These are phyloP conservation scores for Curvularia spicifera DNA, from an alignment of 2,329 filamentous ascomycete species.

Conservation along the genomic window DNA sequence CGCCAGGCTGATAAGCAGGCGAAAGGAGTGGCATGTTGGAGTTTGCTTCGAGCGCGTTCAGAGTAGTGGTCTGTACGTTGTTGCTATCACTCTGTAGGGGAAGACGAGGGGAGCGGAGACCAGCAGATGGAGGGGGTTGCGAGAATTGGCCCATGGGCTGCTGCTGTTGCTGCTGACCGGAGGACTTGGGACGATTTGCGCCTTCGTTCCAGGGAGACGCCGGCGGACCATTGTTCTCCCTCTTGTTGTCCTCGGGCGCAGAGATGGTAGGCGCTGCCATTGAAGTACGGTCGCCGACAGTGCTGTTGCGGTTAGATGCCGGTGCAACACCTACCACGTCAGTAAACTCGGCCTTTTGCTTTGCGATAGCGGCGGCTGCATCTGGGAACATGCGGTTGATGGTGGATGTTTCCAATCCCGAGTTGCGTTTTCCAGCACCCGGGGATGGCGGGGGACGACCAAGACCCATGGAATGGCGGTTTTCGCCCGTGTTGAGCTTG, in stretches of 20 bases:
- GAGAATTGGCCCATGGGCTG: conserved; percentile 86
- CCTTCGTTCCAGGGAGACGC: conserved; percentile 79
- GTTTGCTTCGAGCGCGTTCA: conserved; percentile 74
- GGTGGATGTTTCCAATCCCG: conserved; percentile 87
- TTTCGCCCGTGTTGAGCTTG: conserved; percentile 86
- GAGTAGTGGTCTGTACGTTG: conserved; percentile 82
- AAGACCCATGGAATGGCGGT: conserved; percentile 79
- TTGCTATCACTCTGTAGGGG: conserved; percentile 67
- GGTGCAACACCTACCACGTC: conserved; percentile 91
- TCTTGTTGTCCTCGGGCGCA: conserved; percentile 68
- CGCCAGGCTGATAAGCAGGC: conserved; percentile 75
- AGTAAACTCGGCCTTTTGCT: conserved; percentile 96
- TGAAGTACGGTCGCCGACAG: conserved; percentile 76
- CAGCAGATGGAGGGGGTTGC: conserved; percentile 77
- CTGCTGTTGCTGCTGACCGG: conserved; percentile 65
- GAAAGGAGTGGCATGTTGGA: conserved; percentile 85
- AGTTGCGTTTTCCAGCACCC: conserved; percentile 78
- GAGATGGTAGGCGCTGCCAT: conserved; percentile 78
- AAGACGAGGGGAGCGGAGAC: conserved; percentile 80
- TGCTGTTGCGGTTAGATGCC: conserved; percentile 91
- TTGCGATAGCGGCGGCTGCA: conserved; percentile 96
- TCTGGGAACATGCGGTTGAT: conserved; percentile 99
- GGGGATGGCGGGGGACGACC: conserved; percentile 77
- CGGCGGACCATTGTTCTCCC: conserved; percentile 66
- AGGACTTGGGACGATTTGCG: conserved; percentile 73